These are phyloP conservation scores for Sugiyamaella neomexicana DNA, from an alignment of 1,139 yeast species.

Conservation along the genomic window DNA sequence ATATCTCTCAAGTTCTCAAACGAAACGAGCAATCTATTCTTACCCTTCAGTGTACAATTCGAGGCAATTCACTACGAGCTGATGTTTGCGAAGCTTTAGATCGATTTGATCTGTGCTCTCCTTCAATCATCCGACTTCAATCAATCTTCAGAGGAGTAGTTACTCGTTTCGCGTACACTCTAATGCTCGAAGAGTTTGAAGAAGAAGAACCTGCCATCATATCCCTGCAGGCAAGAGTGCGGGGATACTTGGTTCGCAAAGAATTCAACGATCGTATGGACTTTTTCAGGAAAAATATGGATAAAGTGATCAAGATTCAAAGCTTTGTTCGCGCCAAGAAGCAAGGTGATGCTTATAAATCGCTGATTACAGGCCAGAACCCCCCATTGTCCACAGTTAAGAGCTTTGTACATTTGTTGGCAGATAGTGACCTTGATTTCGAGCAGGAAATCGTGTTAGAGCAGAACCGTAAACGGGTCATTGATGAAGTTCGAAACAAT, in stretches of 20 bases:
- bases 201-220: constrained; percentile 46
- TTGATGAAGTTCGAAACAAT: constrained; percentile 61
- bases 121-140: constrained; percentile 49
- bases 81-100: constrained; percentile 24
- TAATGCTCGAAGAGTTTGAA: constrained; percentile 54
- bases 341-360: constrained; percentile 71
- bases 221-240: constrained; percentile 50
- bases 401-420: constrained; percentile 72
- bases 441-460: constrained; percentile 75
- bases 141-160: constrained; percentile 46
- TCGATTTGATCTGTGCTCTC: constrained; percentile 33
- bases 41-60: constrained; percentile 34
- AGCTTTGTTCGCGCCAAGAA: constrained; percentile 67
- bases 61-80: constrained; percentile 36
- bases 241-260: constrained; percentile 50
- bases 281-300: constrained; percentile 57
- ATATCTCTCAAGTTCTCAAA: constrained; percentile 21
- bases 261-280: constrained; percentile 45
- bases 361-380: constrained; percentile 64
- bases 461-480: constrained; percentile 63
- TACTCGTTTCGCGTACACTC: constrained; percentile 52
- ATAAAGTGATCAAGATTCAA: constrained; percentile 68
- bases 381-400: constrained; percentile 80
- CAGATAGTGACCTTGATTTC: constrained; percentile 71
- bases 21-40: constrained; percentile 24